Conservation (phyloP, 2,329 filamentous ascomycete species). For the Beauveria australis region DNA sequence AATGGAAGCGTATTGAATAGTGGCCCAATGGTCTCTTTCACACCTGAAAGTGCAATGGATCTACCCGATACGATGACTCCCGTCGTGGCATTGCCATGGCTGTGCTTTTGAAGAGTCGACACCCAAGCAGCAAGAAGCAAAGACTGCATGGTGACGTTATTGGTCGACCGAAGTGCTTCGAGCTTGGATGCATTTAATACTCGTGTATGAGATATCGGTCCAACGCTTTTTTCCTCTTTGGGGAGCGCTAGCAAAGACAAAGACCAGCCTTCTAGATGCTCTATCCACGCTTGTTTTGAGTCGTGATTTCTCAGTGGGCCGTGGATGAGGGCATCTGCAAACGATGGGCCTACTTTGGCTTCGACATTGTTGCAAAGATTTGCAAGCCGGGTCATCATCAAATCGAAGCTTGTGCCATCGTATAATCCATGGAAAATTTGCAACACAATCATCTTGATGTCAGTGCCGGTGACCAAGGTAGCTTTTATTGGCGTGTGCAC, state of each 20-base stretch:
- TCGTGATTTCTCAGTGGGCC: slow-evolving; percentile 53
- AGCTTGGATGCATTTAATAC: slow-evolving; percentile 8
- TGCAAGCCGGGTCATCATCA: slow-evolving; percentile 54
- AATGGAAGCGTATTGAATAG: slow-evolving; percentile 87
- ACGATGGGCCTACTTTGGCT: slow-evolving; percentile 38
- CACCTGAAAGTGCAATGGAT: slow-evolving; percentile 56
- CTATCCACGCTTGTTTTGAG: slow-evolving; percentile 57
- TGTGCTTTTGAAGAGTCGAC: slow-evolving; percentile 47
- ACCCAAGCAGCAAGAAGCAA: slow-evolving; percentile 64
- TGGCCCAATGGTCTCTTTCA: slow-evolving; percentile 66
- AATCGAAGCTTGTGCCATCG: slow-evolving; percentile 68
- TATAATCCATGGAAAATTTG: slow-evolving; percentile 82
- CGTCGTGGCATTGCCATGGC: slow-evolving; percentile 40
- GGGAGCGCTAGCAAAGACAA: slow-evolving; percentile 9
- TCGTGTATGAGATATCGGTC: not conserved
- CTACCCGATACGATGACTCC: slow-evolving; percentile 77
- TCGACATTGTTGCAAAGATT: slow-evolving; percentile 15
- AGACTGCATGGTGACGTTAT: slow-evolving; percentile 12
- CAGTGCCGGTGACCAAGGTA: slow-evolving; percentile 26
- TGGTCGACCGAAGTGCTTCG: slow-evolving; percentile 15
- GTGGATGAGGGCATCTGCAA: slow-evolving; percentile 57
- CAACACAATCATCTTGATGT: slow-evolving; percentile 41
- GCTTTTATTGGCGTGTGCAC: slow-evolving; percentile 46
- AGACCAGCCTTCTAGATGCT: slow-evolving; percentile 37
- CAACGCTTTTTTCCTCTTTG: not conserved